A percentile compares a stretch with the other conserved stretches of the same genome.
phyloP scores from a whole-genome alignment of 2,329 filamentous ascomycete genomes.

The Rhynchosporium agropyri region DNA sequence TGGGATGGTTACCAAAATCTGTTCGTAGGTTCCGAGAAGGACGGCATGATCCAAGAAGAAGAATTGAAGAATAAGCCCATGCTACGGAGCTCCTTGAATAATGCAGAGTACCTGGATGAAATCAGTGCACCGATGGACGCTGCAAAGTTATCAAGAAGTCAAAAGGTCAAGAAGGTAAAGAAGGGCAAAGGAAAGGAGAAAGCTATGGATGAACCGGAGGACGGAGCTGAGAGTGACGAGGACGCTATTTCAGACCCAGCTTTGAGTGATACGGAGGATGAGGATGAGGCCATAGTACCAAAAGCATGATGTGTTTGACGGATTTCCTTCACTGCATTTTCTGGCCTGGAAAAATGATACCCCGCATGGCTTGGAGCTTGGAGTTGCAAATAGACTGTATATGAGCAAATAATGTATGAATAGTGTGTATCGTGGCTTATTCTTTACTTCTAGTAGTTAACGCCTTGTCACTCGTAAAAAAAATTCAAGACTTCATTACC shows the following conservation, averaged over 20 bases:
- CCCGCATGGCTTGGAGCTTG: slow-evolving; percentile 31
- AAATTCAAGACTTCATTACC: too few relatives aligned
- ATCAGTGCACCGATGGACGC: slow-evolving; percentile 56
- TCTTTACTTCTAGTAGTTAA: not conserved
- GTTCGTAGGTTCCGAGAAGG: slow-evolving; percentile 47
- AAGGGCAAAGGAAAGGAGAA: slow-evolving; percentile 28
- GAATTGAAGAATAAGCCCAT: slow-evolving; percentile 33
- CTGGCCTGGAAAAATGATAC: slow-evolving; percentile 35
- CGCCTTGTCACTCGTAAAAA: too few relatives aligned
- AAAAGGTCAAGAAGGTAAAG: slow-evolving; percentile 31
- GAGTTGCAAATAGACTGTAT: slow-evolving; percentile 16
- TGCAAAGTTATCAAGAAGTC: slow-evolving; percentile 38
- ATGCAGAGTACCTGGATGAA: slow-evolving; percentile 62
- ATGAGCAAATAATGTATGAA: slow-evolving; percentile 2
- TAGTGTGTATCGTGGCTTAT: not conserved
- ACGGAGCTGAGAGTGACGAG: slow-evolving; percentile 29
- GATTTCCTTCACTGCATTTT: slow-evolving; percentile 30
- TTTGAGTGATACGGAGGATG: slow-evolving; percentile 20
- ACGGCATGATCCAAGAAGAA: slow-evolving; percentile 26
- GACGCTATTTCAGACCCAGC: slow-evolving; percentile 27
- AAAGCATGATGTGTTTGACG: slow-evolving; percentile 7
- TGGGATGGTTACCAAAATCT: slow-evolving; percentile 78
- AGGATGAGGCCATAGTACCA: slow-evolving; percentile 12
- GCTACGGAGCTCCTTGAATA: slow-evolving; percentile 57
- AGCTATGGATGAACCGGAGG: slow-evolving; percentile 19